Conservation (phyloP, 2,329 filamentous ascomycete species). For the Colletotrichum limetticola region DNA sequence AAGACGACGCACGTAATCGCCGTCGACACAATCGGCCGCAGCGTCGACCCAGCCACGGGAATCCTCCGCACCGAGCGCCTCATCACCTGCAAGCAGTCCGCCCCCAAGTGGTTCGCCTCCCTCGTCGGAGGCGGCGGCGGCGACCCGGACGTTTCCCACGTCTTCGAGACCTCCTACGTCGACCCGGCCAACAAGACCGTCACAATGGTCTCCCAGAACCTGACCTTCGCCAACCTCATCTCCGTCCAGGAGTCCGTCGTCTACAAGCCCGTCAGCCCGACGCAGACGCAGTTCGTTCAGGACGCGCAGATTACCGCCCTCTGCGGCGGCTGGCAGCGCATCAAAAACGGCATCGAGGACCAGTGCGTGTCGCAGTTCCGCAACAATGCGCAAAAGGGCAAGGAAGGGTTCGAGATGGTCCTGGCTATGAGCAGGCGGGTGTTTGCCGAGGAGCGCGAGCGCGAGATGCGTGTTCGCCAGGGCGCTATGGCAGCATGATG, state of each 20-base stretch:
- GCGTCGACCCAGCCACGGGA: constrained; percentile 65
- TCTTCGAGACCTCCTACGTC: constrained; percentile 96
- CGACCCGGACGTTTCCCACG: constrained; percentile 79
- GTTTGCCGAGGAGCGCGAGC: constrained; percentile 88
- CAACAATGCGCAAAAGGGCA: constrained; percentile 90
- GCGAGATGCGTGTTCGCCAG: constrained; percentile 48
- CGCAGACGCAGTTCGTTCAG: constrained; percentile 85
- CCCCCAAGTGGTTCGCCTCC: constrained; percentile 83
- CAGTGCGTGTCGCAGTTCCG: constrained; percentile 87
- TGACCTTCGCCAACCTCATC: constrained; percentile 91
- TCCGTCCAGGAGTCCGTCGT: constrained; percentile 93
- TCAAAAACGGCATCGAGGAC: constrained; percentile 96
- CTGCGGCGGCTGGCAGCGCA: constrained; percentile 96
- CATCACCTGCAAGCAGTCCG: constrained; percentile 70
- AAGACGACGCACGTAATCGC: constrained; percentile 97
- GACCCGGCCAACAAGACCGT: constrained; percentile 85
- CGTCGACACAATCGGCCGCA: constrained; percentile 88
- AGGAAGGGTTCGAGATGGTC: constrained; percentile 95
- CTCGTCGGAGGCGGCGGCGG: constrained; percentile 73
- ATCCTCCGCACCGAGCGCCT: constrained; percentile 71
- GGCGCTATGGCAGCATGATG: constrained; percentile 24
- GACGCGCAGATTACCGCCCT: constrained; percentile 92
- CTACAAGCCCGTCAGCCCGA: constrained; percentile 73
- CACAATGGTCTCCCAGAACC: constrained; percentile 95
- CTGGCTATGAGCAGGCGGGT: constrained; percentile 92